phyloP scores from a whole-genome alignment of 1,284 basidiomycete genomes.

The Cystobasidium slooffiae region DNA sequence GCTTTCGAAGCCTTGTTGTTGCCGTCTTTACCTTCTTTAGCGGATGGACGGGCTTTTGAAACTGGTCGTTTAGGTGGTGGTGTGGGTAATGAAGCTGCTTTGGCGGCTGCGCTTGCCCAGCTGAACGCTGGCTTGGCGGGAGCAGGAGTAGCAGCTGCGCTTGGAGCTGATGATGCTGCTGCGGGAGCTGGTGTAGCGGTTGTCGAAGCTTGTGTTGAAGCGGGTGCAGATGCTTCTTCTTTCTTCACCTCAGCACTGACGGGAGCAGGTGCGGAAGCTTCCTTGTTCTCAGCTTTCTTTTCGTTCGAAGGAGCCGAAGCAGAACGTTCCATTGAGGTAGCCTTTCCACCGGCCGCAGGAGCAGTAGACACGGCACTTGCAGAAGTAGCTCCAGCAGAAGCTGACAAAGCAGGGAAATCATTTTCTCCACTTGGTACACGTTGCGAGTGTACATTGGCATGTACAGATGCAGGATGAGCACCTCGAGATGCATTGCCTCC shows the following conservation, averaged over 20 bases:
- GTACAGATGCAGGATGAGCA: background rate
- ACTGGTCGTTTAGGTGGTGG: slow-evolving; percentile 38
- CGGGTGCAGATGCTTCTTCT: slow-evolving; percentile 1
- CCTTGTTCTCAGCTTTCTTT: slow-evolving; percentile 5
- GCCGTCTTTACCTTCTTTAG: slow-evolving; percentile 18
- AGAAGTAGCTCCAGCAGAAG: background rate
- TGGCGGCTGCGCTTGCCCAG: slow-evolving; percentile 41
- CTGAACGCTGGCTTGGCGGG: slow-evolving; percentile 32
- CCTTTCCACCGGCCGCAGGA: background rate
- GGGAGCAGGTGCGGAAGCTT: background rate
- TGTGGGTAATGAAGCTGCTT: slow-evolving; percentile 39
- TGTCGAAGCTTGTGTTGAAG: background rate
- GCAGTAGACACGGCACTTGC: too few species aligned
- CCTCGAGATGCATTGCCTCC: background rate
- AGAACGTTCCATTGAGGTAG: slow-evolving; percentile 2
- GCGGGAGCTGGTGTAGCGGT: background rate
- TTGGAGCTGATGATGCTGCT: background rate
- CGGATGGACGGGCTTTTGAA: slow-evolving; percentile 27
- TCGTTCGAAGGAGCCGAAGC: background rate
- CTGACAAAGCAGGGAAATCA: slow-evolving; percentile 33
- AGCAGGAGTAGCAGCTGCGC: background rate
- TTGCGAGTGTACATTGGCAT: background rate
- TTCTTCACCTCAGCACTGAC: slow-evolving; percentile 7
- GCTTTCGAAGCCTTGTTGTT: background rate
- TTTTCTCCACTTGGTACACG: slow-evolving; percentile 41